These are phyloP conservation scores for Trichosporon faecale DNA, from an alignment of 1,284 basidiomycete species.

Conservation along the genomic window DNA sequence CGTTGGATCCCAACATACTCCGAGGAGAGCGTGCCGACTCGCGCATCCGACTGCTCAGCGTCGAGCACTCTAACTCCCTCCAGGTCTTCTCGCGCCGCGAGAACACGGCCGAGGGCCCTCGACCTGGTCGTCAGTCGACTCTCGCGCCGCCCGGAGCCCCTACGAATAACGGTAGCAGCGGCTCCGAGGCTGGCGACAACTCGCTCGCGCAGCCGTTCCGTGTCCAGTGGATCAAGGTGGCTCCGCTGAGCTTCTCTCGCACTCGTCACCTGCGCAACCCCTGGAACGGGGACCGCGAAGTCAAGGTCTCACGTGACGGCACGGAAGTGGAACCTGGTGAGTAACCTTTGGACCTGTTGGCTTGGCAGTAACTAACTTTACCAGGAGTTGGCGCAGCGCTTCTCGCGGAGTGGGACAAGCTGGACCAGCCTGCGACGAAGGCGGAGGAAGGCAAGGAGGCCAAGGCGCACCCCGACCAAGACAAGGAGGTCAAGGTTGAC, in stretches of 20 bases:
- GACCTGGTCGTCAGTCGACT: neutral
- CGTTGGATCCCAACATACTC: slow-evolving; percentile 39
- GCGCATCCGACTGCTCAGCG: neutral
- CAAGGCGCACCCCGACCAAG: neutral
- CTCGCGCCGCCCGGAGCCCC: neutral
- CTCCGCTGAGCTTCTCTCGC: slow-evolving; percentile 70
- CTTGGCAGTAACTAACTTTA: neutral
- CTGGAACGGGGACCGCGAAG: slow-evolving; percentile 86
- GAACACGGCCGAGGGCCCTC: neutral
- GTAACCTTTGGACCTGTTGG: slow-evolving; percentile 20
- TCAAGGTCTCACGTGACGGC: slow-evolving; percentile 88
- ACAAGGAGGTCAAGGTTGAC: neutral
- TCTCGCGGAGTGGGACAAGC: slow-evolving; percentile 69
- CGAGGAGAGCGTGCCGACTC: slow-evolving; percentile 23
- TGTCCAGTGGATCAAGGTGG: slow-evolving; percentile 77
- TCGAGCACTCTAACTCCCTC: slow-evolving; percentile 20
- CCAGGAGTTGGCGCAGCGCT: slow-evolving; percentile 65
- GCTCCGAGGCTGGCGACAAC: slow-evolving; percentile 6
- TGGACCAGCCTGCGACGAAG: slow-evolving; percentile 17
- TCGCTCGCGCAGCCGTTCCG: slow-evolving; percentile 71
- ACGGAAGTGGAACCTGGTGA: slow-evolving; percentile 78
- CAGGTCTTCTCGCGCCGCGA: slow-evolving; percentile 15
- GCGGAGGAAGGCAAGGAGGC: neutral
- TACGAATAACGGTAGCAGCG: neutral
- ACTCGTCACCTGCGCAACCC: slow-evolving; percentile 81